Conservation (phyloP, 2,329 filamentous ascomycete genomes). For the Aspergillus oerlinghausenensis region DNA sequence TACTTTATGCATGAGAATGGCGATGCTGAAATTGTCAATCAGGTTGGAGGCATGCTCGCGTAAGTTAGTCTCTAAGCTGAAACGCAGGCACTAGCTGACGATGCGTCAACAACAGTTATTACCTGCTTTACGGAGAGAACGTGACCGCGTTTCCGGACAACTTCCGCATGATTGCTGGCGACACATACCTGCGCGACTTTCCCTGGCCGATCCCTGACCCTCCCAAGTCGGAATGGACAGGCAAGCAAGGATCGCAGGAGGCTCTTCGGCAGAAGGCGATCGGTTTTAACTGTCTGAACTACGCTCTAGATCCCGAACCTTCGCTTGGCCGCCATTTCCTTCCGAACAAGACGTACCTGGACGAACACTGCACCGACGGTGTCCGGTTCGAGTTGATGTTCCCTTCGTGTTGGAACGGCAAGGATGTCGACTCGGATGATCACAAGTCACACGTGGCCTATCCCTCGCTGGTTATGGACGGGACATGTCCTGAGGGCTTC, state of each 20-base stretch:
- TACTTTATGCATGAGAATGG: conserved; percentile 72
- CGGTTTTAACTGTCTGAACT: conserved; percentile 95
- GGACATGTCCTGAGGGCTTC: conserved; percentile 67
- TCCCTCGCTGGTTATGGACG: conserved; percentile 70
- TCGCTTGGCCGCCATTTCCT: conserved; percentile 78
- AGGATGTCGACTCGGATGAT: conserved; percentile 51
- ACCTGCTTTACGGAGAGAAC: conserved; percentile 65
- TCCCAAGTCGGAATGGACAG: conserved; percentile 66
- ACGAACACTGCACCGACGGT: conserved; percentile 76
- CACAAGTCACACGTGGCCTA: conserved; percentile 69
- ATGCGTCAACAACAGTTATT: conserved; percentile 59
- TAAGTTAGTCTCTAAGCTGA: conserved; percentile 46
- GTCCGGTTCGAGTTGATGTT: conserved; percentile 82
- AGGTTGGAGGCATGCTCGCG: conserved; percentile 80
- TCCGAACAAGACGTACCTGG: conserved; percentile 73
- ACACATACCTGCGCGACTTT: conserved; percentile 64
- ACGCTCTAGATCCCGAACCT: conserved; percentile 59
- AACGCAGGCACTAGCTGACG: not conserved
- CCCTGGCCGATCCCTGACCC: conserved; percentile 62
- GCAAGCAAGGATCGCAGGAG: conserved; percentile 61
- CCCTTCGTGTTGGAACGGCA: conserved; percentile 83
- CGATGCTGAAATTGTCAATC: conserved; percentile 62
- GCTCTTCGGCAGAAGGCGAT: conserved; percentile 74
- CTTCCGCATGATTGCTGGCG: conserved; percentile 80
- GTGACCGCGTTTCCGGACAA: conserved; percentile 69